Evolutionary conservation across 2,329 filamentous ascomycete genomes (phyloP), one percentile per base, ranked within the genome.

Genomic region (Helotiales sp.): DNA sequence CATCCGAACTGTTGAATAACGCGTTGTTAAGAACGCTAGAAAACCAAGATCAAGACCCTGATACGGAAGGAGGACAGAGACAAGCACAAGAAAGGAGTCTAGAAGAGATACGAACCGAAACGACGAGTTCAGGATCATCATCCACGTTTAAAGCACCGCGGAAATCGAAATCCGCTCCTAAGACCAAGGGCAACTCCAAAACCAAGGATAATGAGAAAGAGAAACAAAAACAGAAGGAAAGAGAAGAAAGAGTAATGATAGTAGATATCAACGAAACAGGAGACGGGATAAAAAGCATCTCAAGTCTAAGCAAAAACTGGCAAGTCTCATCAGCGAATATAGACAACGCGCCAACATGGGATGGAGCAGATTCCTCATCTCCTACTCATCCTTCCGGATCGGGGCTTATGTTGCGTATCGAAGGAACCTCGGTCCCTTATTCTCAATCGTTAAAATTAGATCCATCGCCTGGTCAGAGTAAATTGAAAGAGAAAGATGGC

Each of bases 271-370:
- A 74, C 13, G 72, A 75, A 13, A 67, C 71, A 7, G 73, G 76
- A 4, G 83, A 81, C 72, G 73, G 74, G 25, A 83, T 98, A 0
- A 77, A 82, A 0, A 85, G 84, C 56, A 88, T 90, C 1, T 85
- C 88, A 40, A 92, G 88, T 61, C 76, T 97, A 12, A 89, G 85
- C 8, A 76, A 86, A 0, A 83, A 88, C 50, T 98, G 93, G 87
- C 85, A 88, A 66, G 79, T 88, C 13, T 74, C 84, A 31, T 74
- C 75, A 15, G 80, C 81, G 0, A 74, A 74, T 9, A 73, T 89
- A 9, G 75, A 76, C 7, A 76, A 78, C 9, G 87, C 87, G 15
- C 87, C 87, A 1, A 87, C 83, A 1, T 89, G 85, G 70, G 82
- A 74, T 25, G 44, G 79, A 79, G 1, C 77, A 74, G 49, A 77